Conservation (phyloP, 768 basidiomycete genomes). For the Lepiota venenata region DNA sequence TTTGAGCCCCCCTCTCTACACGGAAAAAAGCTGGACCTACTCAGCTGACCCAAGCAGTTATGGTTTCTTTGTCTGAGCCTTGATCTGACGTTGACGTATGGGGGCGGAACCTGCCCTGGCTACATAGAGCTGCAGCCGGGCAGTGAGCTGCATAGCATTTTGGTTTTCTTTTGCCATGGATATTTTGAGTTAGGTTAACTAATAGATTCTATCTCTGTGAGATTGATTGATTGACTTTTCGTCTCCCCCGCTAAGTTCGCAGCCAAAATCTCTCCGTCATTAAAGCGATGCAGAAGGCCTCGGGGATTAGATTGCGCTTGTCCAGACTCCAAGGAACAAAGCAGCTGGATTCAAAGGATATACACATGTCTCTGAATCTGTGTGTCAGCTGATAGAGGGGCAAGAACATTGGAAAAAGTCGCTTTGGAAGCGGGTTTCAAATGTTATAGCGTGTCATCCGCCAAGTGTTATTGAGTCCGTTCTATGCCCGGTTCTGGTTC, state of each 20-base stretch:
- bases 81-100: conserved; percentile 1
- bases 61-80: not conserved
- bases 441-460: no score
- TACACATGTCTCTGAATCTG: not conserved
- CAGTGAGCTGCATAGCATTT: not conserved
- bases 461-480: not conserved
- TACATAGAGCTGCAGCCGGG: no score
- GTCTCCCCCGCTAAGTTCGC: conserved; percentile 12
- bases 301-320: not conserved
- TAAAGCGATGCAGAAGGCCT: conserved; percentile 1
- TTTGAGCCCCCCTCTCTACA: not conserved
- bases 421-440: not conserved
- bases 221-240: conserved; percentile 12
- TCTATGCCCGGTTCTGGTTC: not conserved
- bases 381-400: not conserved
- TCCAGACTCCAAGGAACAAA: not conserved
- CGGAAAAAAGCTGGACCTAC: not conserved
- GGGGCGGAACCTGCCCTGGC: not conserved
- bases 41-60: no score
- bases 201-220: not conserved
- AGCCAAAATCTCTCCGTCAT: not conserved
- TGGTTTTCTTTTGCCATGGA: not conserved
- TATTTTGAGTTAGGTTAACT: no score
- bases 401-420: not conserved
- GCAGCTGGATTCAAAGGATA: not conserved